Evolutionary conservation across 106 monocot species (phyloP), one percentile per base, ranked within the genome.

Genomic region (Chionographis japonica): DNA sequence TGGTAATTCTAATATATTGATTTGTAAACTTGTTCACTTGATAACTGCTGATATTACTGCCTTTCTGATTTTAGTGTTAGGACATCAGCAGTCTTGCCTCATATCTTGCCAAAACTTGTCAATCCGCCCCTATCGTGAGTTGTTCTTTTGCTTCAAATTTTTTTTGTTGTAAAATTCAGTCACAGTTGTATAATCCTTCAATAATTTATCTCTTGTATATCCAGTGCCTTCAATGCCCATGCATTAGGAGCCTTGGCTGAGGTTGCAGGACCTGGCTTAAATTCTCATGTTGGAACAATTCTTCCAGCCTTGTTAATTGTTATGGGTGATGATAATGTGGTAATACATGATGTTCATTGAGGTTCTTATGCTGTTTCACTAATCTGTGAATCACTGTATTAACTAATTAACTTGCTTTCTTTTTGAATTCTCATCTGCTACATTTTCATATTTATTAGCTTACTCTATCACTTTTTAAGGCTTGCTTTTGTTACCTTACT

Each of bases 181-280:
- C 7, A n/a, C 12, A 15, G 14, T 15, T 9, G 3, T 17, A 36
- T 51, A 49, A 51, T 35, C 37, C 7, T 14, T 69, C 50, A 40
- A 54, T 15, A 49, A 65, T 40, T 9, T 39, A 51, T 59, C 50
- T 62, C 40, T 68, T 68, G 16, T 79, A 52, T 13, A 18, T 74
- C 11, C 63, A 98, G 92, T 83, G 87, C 93, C 51, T 98, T 93
- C 52, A 93, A 87, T 76, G 98, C 98, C 4, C 98, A 98, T 83
- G 98, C 98, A 62, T 74, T 93, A 57, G 98, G 98, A 77, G 98
- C 98, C 35, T 81, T 98, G 71, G 98, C 98, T 38, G 98, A 98
- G 73, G 92, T 98, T 79, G 92, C 92, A 69, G 98, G 98, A 56
- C 78, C 98, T 64, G 93, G 85, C 62, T 76, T 98, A 43, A 81